Percentiles rank a stretch among this genome's conserved stretches.
phyloP scores from a whole-genome alignment of 805 yeast species.

The Wickerhamomyces kurtzmanii region DNA sequence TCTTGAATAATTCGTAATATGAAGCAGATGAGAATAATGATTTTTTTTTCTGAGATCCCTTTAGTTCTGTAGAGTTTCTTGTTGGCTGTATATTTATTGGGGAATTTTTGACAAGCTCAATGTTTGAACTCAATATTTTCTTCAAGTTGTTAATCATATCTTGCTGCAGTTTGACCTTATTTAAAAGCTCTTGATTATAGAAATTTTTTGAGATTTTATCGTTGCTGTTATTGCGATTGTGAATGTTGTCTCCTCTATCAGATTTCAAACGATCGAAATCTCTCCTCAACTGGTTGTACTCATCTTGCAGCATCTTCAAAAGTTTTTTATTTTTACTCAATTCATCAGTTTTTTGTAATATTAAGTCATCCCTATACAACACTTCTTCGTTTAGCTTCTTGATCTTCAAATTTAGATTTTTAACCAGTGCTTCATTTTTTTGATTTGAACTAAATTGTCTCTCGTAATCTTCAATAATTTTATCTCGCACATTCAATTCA shows the following conservation, averaged over 20 bases:
- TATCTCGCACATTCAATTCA: constrained; percentile 15
- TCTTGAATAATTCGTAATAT: not conserved
- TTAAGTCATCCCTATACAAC: constrained; percentile 12
- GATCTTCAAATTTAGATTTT: constrained; percentile 2
- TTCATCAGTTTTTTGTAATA: constrained; percentile 7
- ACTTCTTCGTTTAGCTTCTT: constrained; percentile 13
- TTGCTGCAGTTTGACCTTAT: not conserved
- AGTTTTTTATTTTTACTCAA: constrained; percentile 3
- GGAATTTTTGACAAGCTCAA: too few relatives aligned
- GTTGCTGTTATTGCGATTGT: not conserved
- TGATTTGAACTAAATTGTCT: constrained; percentile 3
- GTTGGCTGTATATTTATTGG: too few relatives aligned
- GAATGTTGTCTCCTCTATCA: too few relatives aligned
- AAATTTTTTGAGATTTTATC: not conserved
- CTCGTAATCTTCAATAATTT: constrained; percentile 12
- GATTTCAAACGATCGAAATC: not conserved
- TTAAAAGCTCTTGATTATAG: not conserved
- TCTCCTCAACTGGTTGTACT: not conserved
- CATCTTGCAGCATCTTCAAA: constrained; percentile 1
- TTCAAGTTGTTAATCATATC: constrained; percentile 5
- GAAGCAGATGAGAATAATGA: constrained; percentile 4
- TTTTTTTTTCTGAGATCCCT: constrained; percentile 9
- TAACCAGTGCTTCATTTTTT: constrained; percentile 1
- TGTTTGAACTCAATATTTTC: not conserved
- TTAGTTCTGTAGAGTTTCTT: constrained; percentile 1